Base-by-base conservation (phyloP, 345 rosid species). In the Populus deltoides region DNA sequence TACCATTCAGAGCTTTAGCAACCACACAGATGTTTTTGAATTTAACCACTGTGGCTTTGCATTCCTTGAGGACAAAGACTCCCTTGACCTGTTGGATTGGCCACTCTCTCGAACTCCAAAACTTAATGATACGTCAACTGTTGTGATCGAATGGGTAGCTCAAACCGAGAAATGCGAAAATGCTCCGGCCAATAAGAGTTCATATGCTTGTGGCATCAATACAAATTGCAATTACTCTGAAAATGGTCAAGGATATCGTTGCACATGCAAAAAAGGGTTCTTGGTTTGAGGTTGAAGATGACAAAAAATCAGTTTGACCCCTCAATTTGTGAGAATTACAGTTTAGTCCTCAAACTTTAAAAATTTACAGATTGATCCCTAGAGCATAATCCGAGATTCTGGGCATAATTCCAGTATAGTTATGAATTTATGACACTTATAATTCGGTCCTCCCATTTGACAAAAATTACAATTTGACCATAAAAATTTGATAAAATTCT, bases 71-170 rank as follows among this genome's bases (percentile, higher is more conserved):
- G 83, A 81, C 7, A 53, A 31, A 51, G 59, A 57, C 18, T 36
- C 73, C 7, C 72, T 43, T n/a, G 5, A 67, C 2, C 2, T 67
- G 18, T 66, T 77, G 0, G 51, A 62, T 12, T 17, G 36, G 70
- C 2, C 1, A 20, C 74, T 81, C 10, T 22, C 43, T 11, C 6
- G 16, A 35, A 13, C 1, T 4, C 76, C 77, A 2, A 2, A 6
- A n/a, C 66, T 0, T n/a, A 7, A 17, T 5, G 18, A 8, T 18
- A 45, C n/a, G 0, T 68, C 75, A 3, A 41, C 27, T 24, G 36
- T 38, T 38, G 84, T 69, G 38, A 20, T 77, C 22, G 81, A 81
- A 5, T 73, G 84, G 81, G 81, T 73, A 7, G 75, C 33, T 4
- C 38, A 43, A 31, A 38, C 36, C 9, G 45, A 68, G 66, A 72